Conservation (phyloP, 129 eudicot species). For the Lactuca saligna region DNA sequence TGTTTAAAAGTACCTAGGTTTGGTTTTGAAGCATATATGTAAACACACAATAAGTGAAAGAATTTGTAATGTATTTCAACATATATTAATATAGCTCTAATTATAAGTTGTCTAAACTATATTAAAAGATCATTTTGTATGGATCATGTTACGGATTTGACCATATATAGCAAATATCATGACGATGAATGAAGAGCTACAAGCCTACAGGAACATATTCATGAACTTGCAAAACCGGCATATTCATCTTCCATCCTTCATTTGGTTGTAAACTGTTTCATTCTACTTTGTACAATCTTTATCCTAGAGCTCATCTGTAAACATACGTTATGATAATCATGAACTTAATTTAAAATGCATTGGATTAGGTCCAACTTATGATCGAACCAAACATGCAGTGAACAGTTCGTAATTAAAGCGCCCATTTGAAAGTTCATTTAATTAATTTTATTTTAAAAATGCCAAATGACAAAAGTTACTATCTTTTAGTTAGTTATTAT, state of each 20-base stretch:
- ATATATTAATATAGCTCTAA: neutral
- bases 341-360: no score
- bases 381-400: no score
- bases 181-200: neutral
- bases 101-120: neutral
- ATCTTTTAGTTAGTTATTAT: no score
- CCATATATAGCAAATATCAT: no score
- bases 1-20: neutral
- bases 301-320: no score
- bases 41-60: neutral
- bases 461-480: no score
- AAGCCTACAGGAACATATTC: neutral
- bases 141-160: neutral
- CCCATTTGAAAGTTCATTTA: no score
- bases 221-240: neutral
- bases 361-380: no score
- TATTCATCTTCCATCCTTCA: neutral
- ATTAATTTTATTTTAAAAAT: no score
- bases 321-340: no score
- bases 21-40: conserved; percentile 21
- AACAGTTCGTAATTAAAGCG: no score
- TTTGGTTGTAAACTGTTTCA: neutral
- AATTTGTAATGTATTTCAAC: conserved; percentile 6
- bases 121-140: neutral
- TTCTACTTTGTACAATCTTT: no score